Evolutionary conservation across 805 yeast species (phyloP), one percentile per base, ranked within the genome.

Genomic region (Yamadazyma tumulicola): DNA sequence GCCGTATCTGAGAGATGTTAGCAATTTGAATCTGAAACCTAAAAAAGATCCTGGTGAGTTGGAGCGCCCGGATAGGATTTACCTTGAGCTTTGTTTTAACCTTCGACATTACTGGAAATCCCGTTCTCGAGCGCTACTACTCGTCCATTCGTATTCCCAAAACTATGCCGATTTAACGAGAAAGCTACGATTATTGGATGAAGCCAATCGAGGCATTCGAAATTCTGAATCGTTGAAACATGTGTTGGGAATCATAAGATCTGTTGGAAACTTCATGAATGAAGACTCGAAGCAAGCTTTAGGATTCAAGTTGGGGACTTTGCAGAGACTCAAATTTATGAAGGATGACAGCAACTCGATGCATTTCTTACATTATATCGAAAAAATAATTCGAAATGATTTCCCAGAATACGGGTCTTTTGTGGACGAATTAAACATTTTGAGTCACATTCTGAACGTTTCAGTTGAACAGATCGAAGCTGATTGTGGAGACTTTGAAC

Each of bases 261-360:
- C 89, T 4, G 93, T 93, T 32, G 99, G 98, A 39, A 93, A 93
- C 57, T 91, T 81, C 56, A 93, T 93, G 98, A 93, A 94, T 55
- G 96, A 88, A 50, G 67, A 78, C n/a, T 70, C 86, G 2, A 89
- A 88, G 49, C 95, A 88, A 55, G 97, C 97, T 1, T 74, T 76
- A 45, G 99, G 99, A 3, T 94, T 94, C 70, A 83, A 84, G 50
- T 66, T 93, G 40, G 81, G 85, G 29, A 85, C 96, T n/a, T 69
- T 93, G 34, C 96, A 88, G 51, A 68, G 97, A 47, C 70, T 93
- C 39, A 85, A 83, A 20, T 88, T 94, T 47, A 81, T 94, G 61
- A 93, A 93, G 54, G 96, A 91, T 59, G 87, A 83, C 18, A 75
- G 79, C 39, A 89, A 91, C 54, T 75, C 87, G 5, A 79, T 84